Percentiles rank a stretch among this genome's conserved stretches.
Conservation (phyloP, 2,329 filamentous ascomycete genomes). For the Basipetospora sp. region DNA sequence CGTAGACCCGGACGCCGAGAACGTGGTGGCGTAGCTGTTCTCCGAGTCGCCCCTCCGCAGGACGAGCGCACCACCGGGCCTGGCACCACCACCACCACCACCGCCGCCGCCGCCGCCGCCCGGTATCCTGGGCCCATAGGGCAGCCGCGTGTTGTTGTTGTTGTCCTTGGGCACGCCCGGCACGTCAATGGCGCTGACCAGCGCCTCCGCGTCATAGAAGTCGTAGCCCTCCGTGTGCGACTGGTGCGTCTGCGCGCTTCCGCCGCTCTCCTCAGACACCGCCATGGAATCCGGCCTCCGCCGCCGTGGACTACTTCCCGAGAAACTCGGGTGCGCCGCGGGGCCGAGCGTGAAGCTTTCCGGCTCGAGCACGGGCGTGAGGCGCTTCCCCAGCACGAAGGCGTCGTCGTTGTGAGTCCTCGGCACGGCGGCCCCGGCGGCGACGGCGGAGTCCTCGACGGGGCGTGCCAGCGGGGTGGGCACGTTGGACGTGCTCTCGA, state of each 20-base stretch:
- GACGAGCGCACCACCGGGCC: too few relatives aligned
- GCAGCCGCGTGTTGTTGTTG: background rate
- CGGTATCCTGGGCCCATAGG: constrained; percentile 1
- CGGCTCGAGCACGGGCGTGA: constrained; percentile 35
- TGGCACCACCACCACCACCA: too few relatives aligned
- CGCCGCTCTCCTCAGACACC: constrained; percentile 29
- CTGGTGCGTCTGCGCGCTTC: constrained; percentile 30
- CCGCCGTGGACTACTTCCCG: too few relatives aligned
- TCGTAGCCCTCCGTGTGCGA: constrained; percentile 48
- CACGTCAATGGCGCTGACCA: constrained; percentile 34
- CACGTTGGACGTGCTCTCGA: constrained; percentile 49
- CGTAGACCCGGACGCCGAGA: constrained; percentile 34
- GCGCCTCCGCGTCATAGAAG: constrained; percentile 47
- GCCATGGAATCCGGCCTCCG: constrained; percentile 36
- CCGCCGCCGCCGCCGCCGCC: too few relatives aligned
- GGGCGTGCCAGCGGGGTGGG: constrained; percentile 45
- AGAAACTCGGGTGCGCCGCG: constrained; percentile 23
- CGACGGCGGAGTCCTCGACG: constrained; percentile 21
- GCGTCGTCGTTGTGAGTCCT: constrained; percentile 15
- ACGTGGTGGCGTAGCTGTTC: constrained; percentile 44
- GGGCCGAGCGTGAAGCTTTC: constrained; percentile 37
- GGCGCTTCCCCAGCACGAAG: constrained; percentile 18
- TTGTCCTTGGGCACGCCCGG: too few relatives aligned
- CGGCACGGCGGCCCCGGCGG: constrained; percentile 11
- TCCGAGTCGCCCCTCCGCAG: constrained; percentile 29